These are phyloP conservation scores for Aspergillus sp. DNA, from an alignment of 2,329 filamentous ascomycete species.

Conservation along the genomic window DNA sequence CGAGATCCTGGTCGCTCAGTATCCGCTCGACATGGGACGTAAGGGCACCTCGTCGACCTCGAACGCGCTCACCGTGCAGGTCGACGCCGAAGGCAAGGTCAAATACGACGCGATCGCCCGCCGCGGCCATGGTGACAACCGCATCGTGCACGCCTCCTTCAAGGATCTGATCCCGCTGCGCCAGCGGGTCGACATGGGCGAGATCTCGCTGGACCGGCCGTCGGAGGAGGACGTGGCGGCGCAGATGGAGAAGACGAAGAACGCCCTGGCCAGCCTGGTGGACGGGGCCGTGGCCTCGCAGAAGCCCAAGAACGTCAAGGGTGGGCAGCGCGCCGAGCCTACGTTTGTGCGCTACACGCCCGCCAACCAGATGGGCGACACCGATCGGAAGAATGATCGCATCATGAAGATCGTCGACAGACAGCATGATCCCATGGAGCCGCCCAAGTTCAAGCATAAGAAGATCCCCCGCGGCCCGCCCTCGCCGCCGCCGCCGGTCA, in stretches of 20 bases:
- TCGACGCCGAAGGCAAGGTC: conserved; percentile 87
- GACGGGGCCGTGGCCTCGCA: conserved; percentile 85
- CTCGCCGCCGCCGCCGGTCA: conserved; percentile 86
- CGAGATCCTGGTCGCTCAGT: conserved; percentile 90
- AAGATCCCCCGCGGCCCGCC: conserved; percentile 93
- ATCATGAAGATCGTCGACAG: conserved; percentile 98
- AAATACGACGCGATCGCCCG: conserved; percentile 95
- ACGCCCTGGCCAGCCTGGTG: conserved; percentile 78
- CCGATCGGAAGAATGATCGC: conserved; percentile 80
- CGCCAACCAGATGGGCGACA: conserved; percentile 93
- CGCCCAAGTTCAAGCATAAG: conserved; percentile 98
- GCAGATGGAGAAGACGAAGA: conserved; percentile 84
- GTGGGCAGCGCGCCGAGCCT: conserved; percentile 75
- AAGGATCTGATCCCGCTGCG: conserved; percentile 94
- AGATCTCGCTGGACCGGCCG: conserved; percentile 82
- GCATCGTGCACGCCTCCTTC: conserved; percentile 92
- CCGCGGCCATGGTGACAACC: conserved; percentile 78
- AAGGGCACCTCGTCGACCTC: conserved; percentile 67
- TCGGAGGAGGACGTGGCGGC: conserved; percentile 79
- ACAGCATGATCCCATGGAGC: conserved; percentile 92
- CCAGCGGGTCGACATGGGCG: conserved; percentile 88
- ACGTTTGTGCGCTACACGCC: conserved; percentile 96
- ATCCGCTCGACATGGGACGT: conserved; percentile 91
- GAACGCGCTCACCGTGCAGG: conserved; percentile 89
- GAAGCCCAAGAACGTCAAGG: conserved; percentile 92